These are phyloP conservation scores for Sporothrix inflata DNA, from an alignment of 2,329 filamentous ascomycete genomes.

Conservation along the genomic window DNA sequence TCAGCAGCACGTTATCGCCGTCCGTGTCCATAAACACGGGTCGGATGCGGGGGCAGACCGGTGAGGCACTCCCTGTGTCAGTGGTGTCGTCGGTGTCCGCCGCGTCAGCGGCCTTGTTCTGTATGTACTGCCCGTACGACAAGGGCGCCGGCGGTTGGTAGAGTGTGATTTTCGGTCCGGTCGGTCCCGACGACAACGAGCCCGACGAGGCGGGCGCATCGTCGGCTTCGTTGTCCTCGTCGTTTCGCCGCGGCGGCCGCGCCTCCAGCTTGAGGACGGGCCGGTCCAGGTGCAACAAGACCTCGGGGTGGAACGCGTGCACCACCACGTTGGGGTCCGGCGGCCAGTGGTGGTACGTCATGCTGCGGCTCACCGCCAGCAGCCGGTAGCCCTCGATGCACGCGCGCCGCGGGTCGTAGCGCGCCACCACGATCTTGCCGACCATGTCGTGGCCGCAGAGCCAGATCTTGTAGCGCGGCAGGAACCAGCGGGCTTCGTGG, in stretches of 20 bases:
- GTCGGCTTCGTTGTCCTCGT: background rate
- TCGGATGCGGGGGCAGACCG: conserved; percentile 3
- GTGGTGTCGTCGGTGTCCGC: background rate
- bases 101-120: background rate
- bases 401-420: conserved; percentile 72
- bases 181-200: background rate
- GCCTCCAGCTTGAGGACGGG: conserved; percentile 65
- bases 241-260: background rate
- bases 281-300: conserved; percentile 74
- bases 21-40: conserved; percentile 13
- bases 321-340: conserved; percentile 66
- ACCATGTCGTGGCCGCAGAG: conserved; percentile 74
- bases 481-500: conserved; percentile 83
- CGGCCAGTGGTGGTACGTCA: background rate
- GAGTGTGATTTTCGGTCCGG: background rate
- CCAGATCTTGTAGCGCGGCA: conserved; percentile 81
- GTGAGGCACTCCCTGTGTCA: no score
- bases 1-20: background rate
- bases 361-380: conserved; percentile 55
- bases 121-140: background rate
- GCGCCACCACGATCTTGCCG: conserved; percentile 75
- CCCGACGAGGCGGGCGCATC: background rate
- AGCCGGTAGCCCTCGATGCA: conserved; percentile 82
- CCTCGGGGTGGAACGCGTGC: conserved; percentile 70
- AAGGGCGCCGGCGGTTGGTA: conserved; percentile 7